These are phyloP conservation scores for Podaxis sp. DNA, from an alignment of 768 basidiomycete genomes.

Conservation along the genomic window DNA sequence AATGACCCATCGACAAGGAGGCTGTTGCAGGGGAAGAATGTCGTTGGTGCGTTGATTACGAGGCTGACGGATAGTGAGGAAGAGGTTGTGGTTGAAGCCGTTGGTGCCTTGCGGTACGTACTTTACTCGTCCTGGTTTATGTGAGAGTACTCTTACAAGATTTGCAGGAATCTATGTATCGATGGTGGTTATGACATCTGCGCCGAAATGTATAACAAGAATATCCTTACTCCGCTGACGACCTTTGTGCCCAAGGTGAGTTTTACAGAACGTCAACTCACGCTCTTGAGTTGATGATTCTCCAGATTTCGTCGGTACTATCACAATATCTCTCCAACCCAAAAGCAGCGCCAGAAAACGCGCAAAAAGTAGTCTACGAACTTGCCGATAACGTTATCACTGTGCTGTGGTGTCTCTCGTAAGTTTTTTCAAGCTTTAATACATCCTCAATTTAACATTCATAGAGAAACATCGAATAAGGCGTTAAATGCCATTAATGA, in stretches of 20 bases:
- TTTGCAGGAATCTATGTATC: constrained; percentile 81
- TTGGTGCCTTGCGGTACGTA: constrained; percentile 80
- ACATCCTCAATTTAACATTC: constrained; percentile 26
- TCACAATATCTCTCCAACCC: constrained; percentile 63
- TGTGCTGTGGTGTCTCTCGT: constrained; percentile 93
- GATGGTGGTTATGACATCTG: constrained; percentile 96
- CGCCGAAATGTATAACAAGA: constrained; percentile 97
- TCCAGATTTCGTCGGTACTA: constrained; percentile 72
- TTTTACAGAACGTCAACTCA: background rate
- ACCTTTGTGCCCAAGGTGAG: constrained; percentile 78
- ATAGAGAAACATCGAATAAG: constrained; percentile 90
- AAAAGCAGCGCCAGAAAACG: constrained; percentile 65
- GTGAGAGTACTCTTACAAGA: constrained; percentile 4
- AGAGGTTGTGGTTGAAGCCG: constrained; percentile 88
- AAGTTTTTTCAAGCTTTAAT: constrained; percentile 36
- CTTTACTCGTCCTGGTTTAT: background rate
- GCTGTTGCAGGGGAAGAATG: constrained; percentile 86
- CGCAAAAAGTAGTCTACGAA: constrained; percentile 77
- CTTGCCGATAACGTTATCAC: constrained; percentile 94
- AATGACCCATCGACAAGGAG: constrained; percentile 92
- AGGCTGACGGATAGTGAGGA: constrained; percentile 89
- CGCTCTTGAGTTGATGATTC: background rate
- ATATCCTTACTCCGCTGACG: constrained; percentile 75
- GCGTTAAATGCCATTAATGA: constrained; percentile 85
- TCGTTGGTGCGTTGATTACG: constrained; percentile 83